These are phyloP conservation scores for Backusella australiensis DNA, from an alignment of 192 early-diverging fungal genomes.

Conservation along the genomic window DNA sequence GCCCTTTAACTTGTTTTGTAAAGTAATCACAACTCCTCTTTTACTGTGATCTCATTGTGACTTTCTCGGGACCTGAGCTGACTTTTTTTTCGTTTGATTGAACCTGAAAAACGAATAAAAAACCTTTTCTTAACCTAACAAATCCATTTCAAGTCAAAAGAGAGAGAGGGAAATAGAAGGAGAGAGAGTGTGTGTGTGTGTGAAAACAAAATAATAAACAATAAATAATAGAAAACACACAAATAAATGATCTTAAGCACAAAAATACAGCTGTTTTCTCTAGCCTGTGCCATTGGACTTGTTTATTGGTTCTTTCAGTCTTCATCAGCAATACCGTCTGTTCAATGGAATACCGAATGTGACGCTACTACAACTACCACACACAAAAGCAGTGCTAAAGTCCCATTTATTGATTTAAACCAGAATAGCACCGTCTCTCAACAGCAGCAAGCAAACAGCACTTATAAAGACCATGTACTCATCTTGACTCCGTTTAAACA, in stretches of 20 bases:
- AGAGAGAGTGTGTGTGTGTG: neutral
- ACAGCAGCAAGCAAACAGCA: neutral
- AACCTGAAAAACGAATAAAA: conserved; percentile 2
- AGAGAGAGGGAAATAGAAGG: neutral
- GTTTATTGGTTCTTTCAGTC: neutral
- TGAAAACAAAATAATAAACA: neutral
- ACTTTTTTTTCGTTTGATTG: neutral
- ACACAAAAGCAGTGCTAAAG: neutral
- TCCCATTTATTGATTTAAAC: neutral
- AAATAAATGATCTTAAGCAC: conserved; percentile 3
- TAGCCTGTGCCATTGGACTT: neutral
- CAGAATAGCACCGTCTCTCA: neutral
- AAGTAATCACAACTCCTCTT: neutral
- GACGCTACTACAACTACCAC: neutral
- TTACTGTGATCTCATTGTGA: neutral
- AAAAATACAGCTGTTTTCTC: neutral
- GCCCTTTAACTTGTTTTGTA: conserved; percentile 2
- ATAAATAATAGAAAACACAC: neutral
- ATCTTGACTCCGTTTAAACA: conserved; percentile 71
- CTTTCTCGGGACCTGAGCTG: neutral
- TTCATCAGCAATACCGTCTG: neutral
- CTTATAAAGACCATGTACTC: conserved; percentile 36
- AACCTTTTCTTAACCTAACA: neutral
- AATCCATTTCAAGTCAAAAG: neutral
- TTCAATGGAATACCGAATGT: neutral